phyloP scores from a whole-genome alignment of 169 alveolate species.

The Plasmodium fragile region DNA sequence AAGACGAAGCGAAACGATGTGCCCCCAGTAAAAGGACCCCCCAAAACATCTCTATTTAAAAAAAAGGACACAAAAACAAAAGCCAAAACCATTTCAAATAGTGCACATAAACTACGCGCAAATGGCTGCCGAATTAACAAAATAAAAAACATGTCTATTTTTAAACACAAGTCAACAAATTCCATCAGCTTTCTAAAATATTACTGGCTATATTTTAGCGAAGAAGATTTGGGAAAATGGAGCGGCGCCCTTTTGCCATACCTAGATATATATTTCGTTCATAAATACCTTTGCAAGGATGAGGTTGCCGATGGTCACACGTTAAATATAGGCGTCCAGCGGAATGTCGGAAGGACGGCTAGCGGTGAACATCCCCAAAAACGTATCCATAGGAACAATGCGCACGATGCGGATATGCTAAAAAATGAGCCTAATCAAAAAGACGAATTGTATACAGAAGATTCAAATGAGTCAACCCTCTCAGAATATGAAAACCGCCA shows the following conservation, averaged over 20 bases:
- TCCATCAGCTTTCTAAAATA: slow-evolving; percentile 45
- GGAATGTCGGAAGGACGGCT: not conserved
- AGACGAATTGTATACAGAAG: not conserved
- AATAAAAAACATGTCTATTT: slow-evolving; percentile 48
- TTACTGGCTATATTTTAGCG: slow-evolving; percentile 68
- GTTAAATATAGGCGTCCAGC: not conserved
- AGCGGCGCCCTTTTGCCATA: slow-evolving; percentile 44
- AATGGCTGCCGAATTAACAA: slow-evolving; percentile 40
- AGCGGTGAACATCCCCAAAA: not conserved
- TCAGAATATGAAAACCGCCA: slow-evolving; percentile 1
- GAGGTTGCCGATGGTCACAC: not conserved
- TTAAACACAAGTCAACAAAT: slow-evolving; percentile 31
- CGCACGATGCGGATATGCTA: not conserved
- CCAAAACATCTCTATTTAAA: not conserved
- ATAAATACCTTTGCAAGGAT: slow-evolving; percentile 13
- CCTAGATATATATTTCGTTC: slow-evolving; percentile 54
- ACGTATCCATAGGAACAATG: not conserved
- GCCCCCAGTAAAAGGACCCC: not conserved
- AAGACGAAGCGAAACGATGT: not conserved
- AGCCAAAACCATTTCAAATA: not conserved
- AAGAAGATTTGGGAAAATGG: not conserved
- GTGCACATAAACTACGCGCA: not conserved
- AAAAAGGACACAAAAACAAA: not conserved
- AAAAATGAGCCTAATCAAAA: slow-evolving; percentile 4
- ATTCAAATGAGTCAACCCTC: not conserved